Conservation (phyloP, 768 basidiomycete genomes). For the Lactarius pseudohatsudake region DNA sequence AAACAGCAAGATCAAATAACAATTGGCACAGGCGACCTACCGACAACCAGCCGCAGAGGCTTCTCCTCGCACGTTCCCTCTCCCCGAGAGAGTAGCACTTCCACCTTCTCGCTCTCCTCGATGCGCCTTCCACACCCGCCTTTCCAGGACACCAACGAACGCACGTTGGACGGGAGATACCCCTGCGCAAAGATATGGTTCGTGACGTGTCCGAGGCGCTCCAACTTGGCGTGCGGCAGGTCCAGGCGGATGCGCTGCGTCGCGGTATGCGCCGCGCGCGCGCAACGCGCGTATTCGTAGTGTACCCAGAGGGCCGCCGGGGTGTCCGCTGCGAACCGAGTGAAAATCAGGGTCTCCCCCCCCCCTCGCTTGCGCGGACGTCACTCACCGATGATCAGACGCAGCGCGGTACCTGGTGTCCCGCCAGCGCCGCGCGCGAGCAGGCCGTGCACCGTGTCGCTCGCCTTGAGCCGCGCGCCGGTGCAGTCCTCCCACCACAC, state of each 20-base stretch:
- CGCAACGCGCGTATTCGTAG: slow-evolving; percentile 42
- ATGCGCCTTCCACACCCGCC: slow-evolving; percentile 38
- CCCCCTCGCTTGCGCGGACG: no score
- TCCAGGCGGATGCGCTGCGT: slow-evolving; percentile 47
- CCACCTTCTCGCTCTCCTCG: slow-evolving; percentile 34
- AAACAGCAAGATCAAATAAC: not conserved
- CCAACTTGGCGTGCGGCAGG: slow-evolving; percentile 36
- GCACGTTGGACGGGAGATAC: slow-evolving; percentile 38
- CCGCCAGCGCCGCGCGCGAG: slow-evolving; percentile 41
- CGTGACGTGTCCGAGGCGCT: slow-evolving; percentile 46
- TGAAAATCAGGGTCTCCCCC: no score
- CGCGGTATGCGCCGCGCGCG: slow-evolving; percentile 34
- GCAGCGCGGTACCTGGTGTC: slow-evolving; percentile 46
- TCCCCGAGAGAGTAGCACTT: slow-evolving; percentile 35
- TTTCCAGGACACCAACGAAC: slow-evolving; percentile 45
- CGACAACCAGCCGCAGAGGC: slow-evolving; percentile 41
- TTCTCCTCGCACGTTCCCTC: slow-evolving; percentile 40
- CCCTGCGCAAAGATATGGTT: slow-evolving; percentile 47
- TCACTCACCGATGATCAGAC: slow-evolving; percentile 46
- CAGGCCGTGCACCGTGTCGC: slow-evolving; percentile 39
- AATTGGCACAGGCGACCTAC: slow-evolving; percentile 26
- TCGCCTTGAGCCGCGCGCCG: slow-evolving; percentile 40
- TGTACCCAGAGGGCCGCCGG: slow-evolving; percentile 47
- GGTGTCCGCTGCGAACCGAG: slow-evolving; percentile 46
- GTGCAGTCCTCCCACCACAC: slow-evolving; percentile 48